These are phyloP conservation scores for Hymenoscyphus scutula DNA, from an alignment of 2,329 filamentous ascomycete species.

Conservation along the genomic window DNA sequence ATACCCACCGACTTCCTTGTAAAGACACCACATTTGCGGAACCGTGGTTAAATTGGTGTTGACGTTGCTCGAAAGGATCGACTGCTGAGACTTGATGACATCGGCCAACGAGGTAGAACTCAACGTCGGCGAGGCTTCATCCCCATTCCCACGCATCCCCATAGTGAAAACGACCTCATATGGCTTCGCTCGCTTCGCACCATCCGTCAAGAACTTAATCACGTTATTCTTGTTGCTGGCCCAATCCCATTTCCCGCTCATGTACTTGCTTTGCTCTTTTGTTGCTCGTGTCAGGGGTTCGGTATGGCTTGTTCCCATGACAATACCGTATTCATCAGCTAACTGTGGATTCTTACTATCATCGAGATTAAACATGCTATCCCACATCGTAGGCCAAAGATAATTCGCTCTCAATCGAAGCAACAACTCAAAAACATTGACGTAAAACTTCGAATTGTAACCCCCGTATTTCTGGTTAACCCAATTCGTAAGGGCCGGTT, in stretches of 20 bases:
- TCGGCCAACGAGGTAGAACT: constrained; percentile 56
- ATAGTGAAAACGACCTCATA: constrained; percentile 65
- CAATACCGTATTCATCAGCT: constrained; percentile 67
- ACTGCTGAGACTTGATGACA: constrained; percentile 57
- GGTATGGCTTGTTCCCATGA: constrained; percentile 69
- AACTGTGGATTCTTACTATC: constrained; percentile 64
- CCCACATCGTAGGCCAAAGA: constrained; percentile 71
- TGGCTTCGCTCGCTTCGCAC: constrained; percentile 60
- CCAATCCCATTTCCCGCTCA: constrained; percentile 63
- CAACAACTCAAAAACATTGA: constrained; percentile 67
- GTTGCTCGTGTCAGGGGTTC: constrained; percentile 65
- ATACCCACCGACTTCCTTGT: constrained; percentile 70
- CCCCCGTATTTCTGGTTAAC: constrained; percentile 44
- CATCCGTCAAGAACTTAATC: constrained; percentile 64
- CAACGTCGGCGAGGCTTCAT: constrained; percentile 55
- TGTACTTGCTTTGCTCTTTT: constrained; percentile 50
- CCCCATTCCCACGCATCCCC: constrained; percentile 67
- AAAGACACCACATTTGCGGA: constrained; percentile 69
- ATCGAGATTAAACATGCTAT: constrained; percentile 67
- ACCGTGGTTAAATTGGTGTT: constrained; percentile 42
- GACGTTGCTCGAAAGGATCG: constrained; percentile 52
- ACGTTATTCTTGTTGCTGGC: constrained; percentile 65
- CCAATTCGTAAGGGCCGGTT: constrained; percentile 60
- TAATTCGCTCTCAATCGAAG: constrained; percentile 71
- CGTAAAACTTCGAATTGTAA: constrained; percentile 50